A percentile compares a stretch with the other conserved stretches of the same genome.
Evolutionary conservation across 1,139 yeast genomes (phyloP).

Genomic region (Pneumocystis jirovecii): DNA sequence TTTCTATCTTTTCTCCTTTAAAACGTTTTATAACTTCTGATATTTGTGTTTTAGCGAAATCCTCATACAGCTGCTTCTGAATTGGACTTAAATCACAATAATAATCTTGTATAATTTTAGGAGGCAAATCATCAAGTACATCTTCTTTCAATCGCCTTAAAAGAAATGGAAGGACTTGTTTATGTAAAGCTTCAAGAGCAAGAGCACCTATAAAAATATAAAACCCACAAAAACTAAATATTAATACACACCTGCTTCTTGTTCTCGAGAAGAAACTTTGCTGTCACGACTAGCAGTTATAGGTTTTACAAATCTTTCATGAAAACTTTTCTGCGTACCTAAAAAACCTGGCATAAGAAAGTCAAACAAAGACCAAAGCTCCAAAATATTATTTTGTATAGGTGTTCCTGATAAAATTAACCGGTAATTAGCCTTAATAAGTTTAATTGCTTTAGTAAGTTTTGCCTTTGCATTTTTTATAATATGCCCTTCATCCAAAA

Average conservation of each 20-base stretch:
- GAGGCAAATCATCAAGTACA: slow-evolving; percentile 89
- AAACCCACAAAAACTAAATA: not conserved
- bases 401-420: slow-evolving; percentile 93
- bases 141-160: slow-evolving; percentile 91
- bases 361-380: slow-evolving; percentile 93
- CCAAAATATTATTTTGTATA: slow-evolving; percentile 90
- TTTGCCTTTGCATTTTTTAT: slow-evolving; percentile 85
- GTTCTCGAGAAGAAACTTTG: slow-evolving; percentile 83
- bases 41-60: slow-evolving; percentile 82
- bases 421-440: slow-evolving; percentile 71
- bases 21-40: slow-evolving; percentile 38
- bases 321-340: slow-evolving; percentile 88
- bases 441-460: slow-evolving; percentile 74
- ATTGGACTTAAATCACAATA: slow-evolving; percentile 88
- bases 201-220: slow-evolving; percentile 39
- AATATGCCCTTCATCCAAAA: slow-evolving; percentile 94
- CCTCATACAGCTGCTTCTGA: slow-evolving; percentile 75
- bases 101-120: slow-evolving; percentile 94
- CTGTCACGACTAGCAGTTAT: slow-evolving; percentile 88
- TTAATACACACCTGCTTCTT: slow-evolving; percentile 48
- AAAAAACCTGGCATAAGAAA: slow-evolving; percentile 97
- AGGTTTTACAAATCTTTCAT: slow-evolving; percentile 91
- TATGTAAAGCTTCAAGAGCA: slow-evolving; percentile 88
- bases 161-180: slow-evolving; percentile 92
- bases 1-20: slow-evolving; percentile 33